phyloP scores from a whole-genome alignment of 805 yeast species.

The Monosporozyma aquatica region DNA sequence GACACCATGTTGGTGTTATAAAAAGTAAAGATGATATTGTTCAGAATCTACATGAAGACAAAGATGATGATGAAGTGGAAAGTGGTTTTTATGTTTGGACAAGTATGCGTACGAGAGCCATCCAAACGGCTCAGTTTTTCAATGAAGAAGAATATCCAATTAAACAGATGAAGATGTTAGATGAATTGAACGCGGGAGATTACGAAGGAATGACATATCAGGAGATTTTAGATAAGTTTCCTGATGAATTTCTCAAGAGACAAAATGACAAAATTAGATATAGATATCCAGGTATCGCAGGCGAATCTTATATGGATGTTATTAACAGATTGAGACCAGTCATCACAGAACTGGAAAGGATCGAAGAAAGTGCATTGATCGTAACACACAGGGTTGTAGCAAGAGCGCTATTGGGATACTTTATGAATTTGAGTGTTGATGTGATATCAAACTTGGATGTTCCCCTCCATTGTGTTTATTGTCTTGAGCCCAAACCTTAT shows the following conservation, averaged over 20 bases:
- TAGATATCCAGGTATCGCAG: constrained; percentile 95
- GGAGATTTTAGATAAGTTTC: constrained; percentile 63
- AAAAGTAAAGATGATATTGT: constrained; percentile 29
- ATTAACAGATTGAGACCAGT: constrained; percentile 82
- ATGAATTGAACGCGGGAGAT: constrained; percentile 88
- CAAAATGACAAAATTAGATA: constrained; percentile 70
- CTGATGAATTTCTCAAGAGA: constrained; percentile 73
- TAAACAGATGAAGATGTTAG: constrained; percentile 86
- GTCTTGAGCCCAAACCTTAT: constrained; percentile 87
- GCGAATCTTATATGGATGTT: constrained; percentile 91
- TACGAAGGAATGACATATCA: constrained; percentile 90
- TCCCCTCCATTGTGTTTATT: constrained; percentile 83
- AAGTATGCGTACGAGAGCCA: constrained; percentile 70
- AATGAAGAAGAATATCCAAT: constrained; percentile 65
- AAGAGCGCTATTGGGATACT: constrained; percentile 79
- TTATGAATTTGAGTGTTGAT: constrained; percentile 70
- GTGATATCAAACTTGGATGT: constrained; percentile 85
- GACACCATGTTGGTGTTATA: constrained; percentile 25
- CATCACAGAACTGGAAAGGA: constrained; percentile 86
- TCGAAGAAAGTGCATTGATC: constrained; percentile 74
- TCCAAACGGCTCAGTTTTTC: constrained; percentile 70
- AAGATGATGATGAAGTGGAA: constrained; percentile 16
- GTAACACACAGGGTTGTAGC: constrained; percentile 89
- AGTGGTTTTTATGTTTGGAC: constrained; percentile 76
- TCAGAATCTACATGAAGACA: constrained; percentile 15